These are phyloP conservation scores for Pugionium cornutum DNA, from an alignment of 345 rosid species.

Conservation along the genomic window DNA sequence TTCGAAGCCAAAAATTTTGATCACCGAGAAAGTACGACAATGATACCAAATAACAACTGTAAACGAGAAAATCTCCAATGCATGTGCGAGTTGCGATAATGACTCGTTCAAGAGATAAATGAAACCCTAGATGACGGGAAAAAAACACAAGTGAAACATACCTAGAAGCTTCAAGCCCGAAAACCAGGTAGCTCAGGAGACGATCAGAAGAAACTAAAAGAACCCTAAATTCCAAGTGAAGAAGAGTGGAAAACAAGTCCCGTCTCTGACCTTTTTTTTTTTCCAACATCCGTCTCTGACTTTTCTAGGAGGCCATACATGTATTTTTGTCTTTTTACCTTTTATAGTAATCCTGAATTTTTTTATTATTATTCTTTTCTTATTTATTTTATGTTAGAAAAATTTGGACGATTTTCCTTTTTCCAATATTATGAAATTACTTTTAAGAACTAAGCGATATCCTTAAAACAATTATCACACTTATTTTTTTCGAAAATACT, in stretches of 20 bases:
- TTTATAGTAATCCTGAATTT: too few relatives aligned
- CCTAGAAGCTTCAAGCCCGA: constrained; percentile 16
- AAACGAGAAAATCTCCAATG: background rate
- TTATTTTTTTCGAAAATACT: too few relatives aligned
- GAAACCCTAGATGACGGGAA: background rate
- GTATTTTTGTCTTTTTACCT: too few relatives aligned
- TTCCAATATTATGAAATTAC: too few relatives aligned
- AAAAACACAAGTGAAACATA: background rate
- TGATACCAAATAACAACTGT: background rate
- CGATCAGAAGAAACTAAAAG: background rate
- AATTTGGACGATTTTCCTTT: too few relatives aligned
- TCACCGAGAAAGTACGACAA: background rate
- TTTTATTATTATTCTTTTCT: too few relatives aligned
- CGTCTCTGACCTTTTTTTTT: too few relatives aligned
- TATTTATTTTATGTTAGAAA: too few relatives aligned
- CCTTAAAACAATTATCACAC: too few relatives aligned
- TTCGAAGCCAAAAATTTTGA: background rate
- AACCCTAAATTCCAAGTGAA: constrained; percentile 10
- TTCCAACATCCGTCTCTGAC: too few relatives aligned
- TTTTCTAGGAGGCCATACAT: too few relatives aligned
- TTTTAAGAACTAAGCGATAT: too few relatives aligned
- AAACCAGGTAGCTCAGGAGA: constrained; percentile 2
- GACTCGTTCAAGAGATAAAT: background rate
- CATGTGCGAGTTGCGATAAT: background rate
- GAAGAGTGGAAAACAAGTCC: background rate